phyloP scores from a whole-genome alignment of 2,329 filamentous ascomycete species.

The Teratosphaeria destructans region DNA sequence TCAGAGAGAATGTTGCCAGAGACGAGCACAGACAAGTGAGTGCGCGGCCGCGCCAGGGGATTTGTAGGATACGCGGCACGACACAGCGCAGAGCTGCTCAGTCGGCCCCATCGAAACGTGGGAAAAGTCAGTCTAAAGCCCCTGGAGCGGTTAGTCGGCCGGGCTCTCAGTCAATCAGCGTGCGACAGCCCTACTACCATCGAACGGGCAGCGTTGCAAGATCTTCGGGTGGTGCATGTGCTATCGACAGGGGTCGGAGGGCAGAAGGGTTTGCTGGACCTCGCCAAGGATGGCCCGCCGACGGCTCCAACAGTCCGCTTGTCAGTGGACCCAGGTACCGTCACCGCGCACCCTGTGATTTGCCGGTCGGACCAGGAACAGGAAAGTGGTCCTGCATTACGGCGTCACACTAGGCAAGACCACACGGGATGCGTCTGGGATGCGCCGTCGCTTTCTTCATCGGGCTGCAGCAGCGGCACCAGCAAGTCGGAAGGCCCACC shows the following conservation, averaged over 20 bases:
- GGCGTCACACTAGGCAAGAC: neutral
- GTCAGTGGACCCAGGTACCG: neutral
- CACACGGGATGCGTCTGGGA: neutral
- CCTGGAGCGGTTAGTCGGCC: slow-evolving; percentile 3
- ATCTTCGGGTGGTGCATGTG: slow-evolving; percentile 2
- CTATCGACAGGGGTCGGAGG: neutral
- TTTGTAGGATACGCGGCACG: slow-evolving; percentile 3
- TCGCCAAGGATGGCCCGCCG: neutral
- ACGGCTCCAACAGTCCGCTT: neutral
- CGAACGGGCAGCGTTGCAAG: neutral
- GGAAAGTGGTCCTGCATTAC: neutral
- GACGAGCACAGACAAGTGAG: slow-evolving; percentile 6
- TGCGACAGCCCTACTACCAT: neutral
- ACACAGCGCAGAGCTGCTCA: slow-evolving; percentile 1
- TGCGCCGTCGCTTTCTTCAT: neutral
- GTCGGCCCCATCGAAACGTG: slow-evolving; percentile 3
- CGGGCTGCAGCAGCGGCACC: neutral
- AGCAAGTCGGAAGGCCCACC: neutral
- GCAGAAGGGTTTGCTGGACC: neutral
- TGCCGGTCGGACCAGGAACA: neutral
- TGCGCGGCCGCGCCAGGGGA: slow-evolving; percentile 10
- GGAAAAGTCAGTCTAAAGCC: neutral
- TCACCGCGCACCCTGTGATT: neutral
- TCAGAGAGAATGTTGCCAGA: slow-evolving; percentile 15
- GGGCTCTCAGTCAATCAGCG: neutral